Conservation (phyloP, 208 protist genomes). For the Acanthamoeba lugdunensis region DNA sequence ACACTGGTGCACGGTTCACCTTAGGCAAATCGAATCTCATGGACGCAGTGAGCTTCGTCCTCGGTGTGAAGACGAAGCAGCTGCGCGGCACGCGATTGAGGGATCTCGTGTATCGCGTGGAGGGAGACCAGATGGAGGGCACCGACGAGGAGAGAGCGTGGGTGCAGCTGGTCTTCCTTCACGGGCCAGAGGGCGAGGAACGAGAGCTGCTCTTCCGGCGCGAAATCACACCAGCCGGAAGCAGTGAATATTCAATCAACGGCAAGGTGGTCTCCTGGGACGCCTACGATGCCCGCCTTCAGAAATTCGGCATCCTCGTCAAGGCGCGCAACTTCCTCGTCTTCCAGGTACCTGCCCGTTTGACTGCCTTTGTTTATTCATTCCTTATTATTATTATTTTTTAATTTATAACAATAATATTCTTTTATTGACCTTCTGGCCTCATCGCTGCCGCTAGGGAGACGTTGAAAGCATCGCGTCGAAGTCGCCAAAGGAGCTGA, state of each 20-base stretch:
- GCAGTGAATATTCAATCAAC: conserved; percentile 83
- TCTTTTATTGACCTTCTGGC: background rate
- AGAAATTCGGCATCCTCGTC: conserved; percentile 89
- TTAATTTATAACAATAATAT: background rate
- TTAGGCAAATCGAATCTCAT: conserved; percentile 97
- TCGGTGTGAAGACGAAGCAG: conserved; percentile 89
- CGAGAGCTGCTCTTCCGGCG: conserved; percentile 90
- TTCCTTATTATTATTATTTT: background rate
- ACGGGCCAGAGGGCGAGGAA: conserved; percentile 28
- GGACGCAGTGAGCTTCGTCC: conserved; percentile 97
- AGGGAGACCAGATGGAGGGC: background rate
- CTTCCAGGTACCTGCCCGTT: conserved; percentile 78
- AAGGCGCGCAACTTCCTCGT: conserved; percentile 94
- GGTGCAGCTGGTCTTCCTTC: conserved; percentile 43
- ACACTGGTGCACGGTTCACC: background rate
- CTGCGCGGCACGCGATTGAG: conserved; percentile 89
- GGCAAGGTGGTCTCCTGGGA: conserved; percentile 87
- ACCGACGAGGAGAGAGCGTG: background rate
- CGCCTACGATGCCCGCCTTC: conserved; percentile 90
- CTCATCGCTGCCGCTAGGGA: conserved; percentile 87
- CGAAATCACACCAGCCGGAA: conserved; percentile 85
- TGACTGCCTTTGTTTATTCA: background rate
- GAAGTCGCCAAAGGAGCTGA: conserved; percentile 94
- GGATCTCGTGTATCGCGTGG: conserved; percentile 92
- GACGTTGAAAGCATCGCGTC: conserved; percentile 95